Conservation (phyloP, 2,329 filamentous ascomycete species). For the Cladobotryum protrusum region DNA sequence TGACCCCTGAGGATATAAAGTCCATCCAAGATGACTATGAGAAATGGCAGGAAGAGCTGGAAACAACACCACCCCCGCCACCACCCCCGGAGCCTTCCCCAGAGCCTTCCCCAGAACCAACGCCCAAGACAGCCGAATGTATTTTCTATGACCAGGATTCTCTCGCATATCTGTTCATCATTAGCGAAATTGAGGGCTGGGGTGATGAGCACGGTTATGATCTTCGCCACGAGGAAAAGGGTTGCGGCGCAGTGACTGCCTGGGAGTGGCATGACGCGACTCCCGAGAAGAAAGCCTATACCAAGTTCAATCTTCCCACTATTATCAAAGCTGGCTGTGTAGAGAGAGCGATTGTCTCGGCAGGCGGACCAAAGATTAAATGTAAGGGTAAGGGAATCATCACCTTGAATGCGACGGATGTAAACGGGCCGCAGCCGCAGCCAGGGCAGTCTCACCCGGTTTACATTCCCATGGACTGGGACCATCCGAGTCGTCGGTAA, state of each 20-base stretch:
- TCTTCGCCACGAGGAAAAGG: background rate
- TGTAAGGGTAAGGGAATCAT: background rate
- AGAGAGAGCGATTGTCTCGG: slow-evolving; percentile 3
- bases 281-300: background rate
- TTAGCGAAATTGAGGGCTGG: background rate
- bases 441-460: background rate
- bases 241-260: slow-evolving; percentile 1
- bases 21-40: no score
- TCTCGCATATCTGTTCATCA: background rate
- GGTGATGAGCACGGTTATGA: background rate
- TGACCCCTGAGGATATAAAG: no score
- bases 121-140: background rate
- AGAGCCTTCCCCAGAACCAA: no score
- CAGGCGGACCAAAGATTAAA: slow-evolving; percentile 1
- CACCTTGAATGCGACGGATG: background rate
- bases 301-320: background rate
- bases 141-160: background rate
- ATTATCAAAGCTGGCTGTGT: slow-evolving; percentile 1
- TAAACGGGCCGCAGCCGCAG: background rate
- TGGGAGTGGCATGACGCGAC: slow-evolving; percentile 3
- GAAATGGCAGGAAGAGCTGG: no score
- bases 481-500: background rate
- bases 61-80: no score
- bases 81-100: no score
- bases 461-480: background rate